phyloP scores from a whole-genome alignment of 805 yeast genomes.

The Nakazawaea wyomingensis region DNA sequence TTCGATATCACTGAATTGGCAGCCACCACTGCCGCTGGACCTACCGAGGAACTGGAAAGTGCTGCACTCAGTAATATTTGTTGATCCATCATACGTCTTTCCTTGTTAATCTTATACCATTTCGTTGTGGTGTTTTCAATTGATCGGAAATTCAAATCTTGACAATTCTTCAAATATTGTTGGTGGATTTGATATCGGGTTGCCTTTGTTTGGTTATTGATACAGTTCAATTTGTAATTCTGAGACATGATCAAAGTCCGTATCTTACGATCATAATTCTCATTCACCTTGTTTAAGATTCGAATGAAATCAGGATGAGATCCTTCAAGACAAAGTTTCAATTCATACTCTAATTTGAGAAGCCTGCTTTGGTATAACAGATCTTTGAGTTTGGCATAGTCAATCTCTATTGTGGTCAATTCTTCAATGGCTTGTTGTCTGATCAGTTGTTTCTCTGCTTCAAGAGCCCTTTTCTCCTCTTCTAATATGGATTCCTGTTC shows the following conservation, averaged over 20 bases:
- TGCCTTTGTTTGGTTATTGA: slow-evolving; percentile 77
- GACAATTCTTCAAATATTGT: slow-evolving; percentile 61
- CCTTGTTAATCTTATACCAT: slow-evolving; percentile 91
- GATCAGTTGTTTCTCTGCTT: slow-evolving; percentile 30
- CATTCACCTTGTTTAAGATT: slow-evolving; percentile 65
- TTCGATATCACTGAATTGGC: neutral
- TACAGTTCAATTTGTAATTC: slow-evolving; percentile 67
- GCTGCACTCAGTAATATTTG: neutral
- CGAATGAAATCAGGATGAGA: slow-evolving; percentile 85
- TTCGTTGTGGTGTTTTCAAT: slow-evolving; percentile 69
- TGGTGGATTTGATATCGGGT: slow-evolving; percentile 79
- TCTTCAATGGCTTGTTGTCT: slow-evolving; percentile 65
- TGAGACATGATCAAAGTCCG: slow-evolving; percentile 31
- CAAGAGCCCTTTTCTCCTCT: slow-evolving; percentile 18
- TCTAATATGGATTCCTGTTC: slow-evolving; percentile 19
- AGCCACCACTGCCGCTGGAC: neutral
- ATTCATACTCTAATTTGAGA: slow-evolving; percentile 69
- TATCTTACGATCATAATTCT: slow-evolving; percentile 67
- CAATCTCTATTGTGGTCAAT: slow-evolving; percentile 75
- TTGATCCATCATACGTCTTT: slow-evolving; percentile 78
- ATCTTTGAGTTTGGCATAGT: slow-evolving; percentile 84
- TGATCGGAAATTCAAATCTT: slow-evolving; percentile 61
- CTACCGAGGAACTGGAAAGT: neutral
- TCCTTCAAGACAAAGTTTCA: slow-evolving; percentile 82
- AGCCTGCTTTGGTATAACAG: slow-evolving; percentile 79